phyloP scores from a whole-genome alignment of 139 green algal genomes.

The Ettlia oleoabundans region DNA sequence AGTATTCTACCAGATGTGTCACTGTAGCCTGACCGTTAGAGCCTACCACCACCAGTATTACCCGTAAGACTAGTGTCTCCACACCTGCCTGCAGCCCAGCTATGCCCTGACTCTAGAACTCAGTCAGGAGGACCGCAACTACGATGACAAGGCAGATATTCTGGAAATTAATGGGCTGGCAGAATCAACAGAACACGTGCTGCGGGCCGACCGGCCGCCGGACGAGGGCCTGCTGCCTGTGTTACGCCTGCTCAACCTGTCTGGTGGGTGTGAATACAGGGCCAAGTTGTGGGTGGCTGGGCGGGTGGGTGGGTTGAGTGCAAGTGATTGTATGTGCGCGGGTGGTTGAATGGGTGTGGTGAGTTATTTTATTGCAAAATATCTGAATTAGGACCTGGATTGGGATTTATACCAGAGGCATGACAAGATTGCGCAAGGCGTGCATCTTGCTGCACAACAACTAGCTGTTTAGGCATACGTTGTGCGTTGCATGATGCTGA shows the following conservation, averaged over 20 bases:
- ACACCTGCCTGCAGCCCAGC: slow-evolving; percentile 53
- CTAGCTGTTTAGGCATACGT: too few species aligned
- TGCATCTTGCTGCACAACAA: too few species aligned
- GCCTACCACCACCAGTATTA: too few species aligned
- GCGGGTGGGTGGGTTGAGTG: neutral
- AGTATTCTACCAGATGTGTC: too few species aligned
- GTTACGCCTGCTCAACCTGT: slow-evolving; percentile 82
- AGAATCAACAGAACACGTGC: slow-evolving; percentile 52
- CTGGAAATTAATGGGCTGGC: slow-evolving; percentile 76
- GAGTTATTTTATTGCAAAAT: too few species aligned
- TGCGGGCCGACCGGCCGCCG: slow-evolving; percentile 52
- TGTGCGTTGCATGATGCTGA: neutral
- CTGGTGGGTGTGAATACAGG: slow-evolving; percentile 30
- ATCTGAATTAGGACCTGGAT: too few species aligned
- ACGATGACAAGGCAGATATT: slow-evolving; percentile 93
- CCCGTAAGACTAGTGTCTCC: too few species aligned
- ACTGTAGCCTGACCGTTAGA: too few species aligned
- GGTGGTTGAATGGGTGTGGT: too few species aligned
- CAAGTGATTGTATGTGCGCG: neutral
- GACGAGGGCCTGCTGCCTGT: slow-evolving; percentile 75
- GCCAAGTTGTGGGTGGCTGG: too few species aligned
- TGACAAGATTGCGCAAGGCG: too few species aligned
- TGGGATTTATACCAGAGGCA: too few species aligned
- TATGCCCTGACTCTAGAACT: slow-evolving; percentile 83
- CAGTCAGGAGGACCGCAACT: slow-evolving; percentile 68